These are phyloP conservation scores for Trichoderma sp. DNA, from an alignment of 2,329 filamentous ascomycete genomes.

Conservation along the genomic window DNA sequence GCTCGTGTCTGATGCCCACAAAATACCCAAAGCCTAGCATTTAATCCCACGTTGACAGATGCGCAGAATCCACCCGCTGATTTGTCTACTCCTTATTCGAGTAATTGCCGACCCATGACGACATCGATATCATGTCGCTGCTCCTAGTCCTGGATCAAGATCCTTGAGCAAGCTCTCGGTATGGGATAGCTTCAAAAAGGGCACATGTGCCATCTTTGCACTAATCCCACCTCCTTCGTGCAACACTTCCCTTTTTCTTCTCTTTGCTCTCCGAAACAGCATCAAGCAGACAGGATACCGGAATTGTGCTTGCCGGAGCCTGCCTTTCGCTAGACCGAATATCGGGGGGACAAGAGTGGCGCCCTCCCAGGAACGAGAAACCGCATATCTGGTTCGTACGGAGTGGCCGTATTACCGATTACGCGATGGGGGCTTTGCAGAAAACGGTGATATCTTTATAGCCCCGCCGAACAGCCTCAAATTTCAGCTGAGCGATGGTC, in stretches of 20 bases:
- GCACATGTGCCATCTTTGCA: conserved; percentile 4
- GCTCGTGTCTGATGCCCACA: neutral
- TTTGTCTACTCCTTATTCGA: neutral
- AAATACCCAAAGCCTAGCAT: neutral
- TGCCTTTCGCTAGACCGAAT: neutral
- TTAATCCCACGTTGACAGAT: neutral
- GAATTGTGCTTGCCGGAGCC: neutral
- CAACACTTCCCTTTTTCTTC: conserved; percentile 4
- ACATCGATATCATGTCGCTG: neutral
- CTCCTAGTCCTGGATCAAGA: neutral
- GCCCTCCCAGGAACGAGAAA: neutral
- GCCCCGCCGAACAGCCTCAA: neutral
- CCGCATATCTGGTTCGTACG: neutral
- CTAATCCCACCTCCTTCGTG: neutral
- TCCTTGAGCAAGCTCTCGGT: neutral
- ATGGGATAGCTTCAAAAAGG: conserved; percentile 15
- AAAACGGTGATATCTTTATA: neutral
- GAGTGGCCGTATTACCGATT: conserved; percentile 22
- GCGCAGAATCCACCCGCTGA: neutral
- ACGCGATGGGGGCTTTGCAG: conserved; percentile 22
- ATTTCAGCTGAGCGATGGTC: neutral
- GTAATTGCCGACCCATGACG: conserved; percentile 25
- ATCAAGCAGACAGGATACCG: neutral
- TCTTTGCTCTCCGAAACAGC: neutral
- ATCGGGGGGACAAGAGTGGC: neutral